These are phyloP conservation scores for Suillus weaverae DNA, from an alignment of 768 basidiomycete genomes.

Conservation along the genomic window DNA sequence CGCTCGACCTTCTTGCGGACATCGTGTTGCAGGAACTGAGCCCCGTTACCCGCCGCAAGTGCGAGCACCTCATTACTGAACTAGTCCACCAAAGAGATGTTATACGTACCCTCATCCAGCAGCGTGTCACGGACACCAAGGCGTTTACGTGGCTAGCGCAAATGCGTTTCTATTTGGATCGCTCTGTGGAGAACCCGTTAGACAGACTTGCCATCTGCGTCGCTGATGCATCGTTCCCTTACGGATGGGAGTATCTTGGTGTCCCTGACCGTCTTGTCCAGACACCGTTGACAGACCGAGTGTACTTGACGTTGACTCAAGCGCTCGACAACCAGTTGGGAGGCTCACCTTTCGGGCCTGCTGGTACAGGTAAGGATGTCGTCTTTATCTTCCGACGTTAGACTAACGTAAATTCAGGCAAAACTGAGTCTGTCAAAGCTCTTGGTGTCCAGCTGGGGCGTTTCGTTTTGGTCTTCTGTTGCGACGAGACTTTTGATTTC, in stretches of 20 bases:
- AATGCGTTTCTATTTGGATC: conserved; percentile 96
- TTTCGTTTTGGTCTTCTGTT: conserved; percentile 99
- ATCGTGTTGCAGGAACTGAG: conserved; percentile 89
- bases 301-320: conserved; percentile 95
- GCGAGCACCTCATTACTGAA: conserved; percentile 98
- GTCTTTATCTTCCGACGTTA: conserved; percentile 4
- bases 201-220: conserved; percentile 79
- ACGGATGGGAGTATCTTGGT: conserved; percentile 99
- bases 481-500: conserved; percentile 99
- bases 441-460: conserved; percentile 96
- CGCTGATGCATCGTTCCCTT: conserved; percentile 91
- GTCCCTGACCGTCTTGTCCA: conserved; percentile 97
- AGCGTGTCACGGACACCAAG: conserved; percentile 60
- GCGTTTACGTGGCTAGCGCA: conserved; percentile 94
- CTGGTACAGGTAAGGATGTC: conserved; percentile 76
- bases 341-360: conserved; percentile 97
- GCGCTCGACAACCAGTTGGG: conserved; percentile 94
- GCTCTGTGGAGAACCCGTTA: conserved; percentile 66
- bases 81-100: conserved; percentile 98
- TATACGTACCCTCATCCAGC: conserved; percentile 72
- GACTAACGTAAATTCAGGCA: conserved; percentile 52
- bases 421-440: conserved; percentile 99
- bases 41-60: conserved; percentile 93
- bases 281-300: conserved; percentile 95
- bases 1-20: conserved; percentile 94